Percentiles rank a stretch among this genome's conserved stretches.
These are phyloP conservation scores for Erythrobasidium yunnanense DNA, from an alignment of 768 basidiomycete species.

Conservation along the genomic window DNA sequence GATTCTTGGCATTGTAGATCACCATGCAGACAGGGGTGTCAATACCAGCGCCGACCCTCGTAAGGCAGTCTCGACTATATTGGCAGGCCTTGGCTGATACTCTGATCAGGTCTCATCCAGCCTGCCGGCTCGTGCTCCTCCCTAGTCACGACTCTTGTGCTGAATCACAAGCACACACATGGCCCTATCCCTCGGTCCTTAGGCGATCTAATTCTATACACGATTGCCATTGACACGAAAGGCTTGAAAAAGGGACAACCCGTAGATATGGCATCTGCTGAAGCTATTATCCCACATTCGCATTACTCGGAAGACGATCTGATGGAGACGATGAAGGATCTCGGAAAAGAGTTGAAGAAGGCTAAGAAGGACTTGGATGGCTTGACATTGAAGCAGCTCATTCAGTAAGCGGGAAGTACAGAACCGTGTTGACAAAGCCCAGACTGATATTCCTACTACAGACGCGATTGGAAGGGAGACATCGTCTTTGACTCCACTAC, in stretches of 20 bases:
- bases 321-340: conserved; percentile 14
- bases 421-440: background rate
- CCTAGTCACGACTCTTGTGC: conserved; percentile 14
- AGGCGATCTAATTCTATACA: conserved; percentile 20
- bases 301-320: conserved; percentile 24
- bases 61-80: background rate
- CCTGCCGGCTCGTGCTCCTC: conserved; percentile 16
- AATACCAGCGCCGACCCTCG: conserved; percentile 1
- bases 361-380: conserved; percentile 26
- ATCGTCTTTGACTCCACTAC: conserved; percentile 18
- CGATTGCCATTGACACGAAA: conserved; percentile 27
- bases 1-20: conserved; percentile 20
- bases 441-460: background rate
- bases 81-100: background rate
- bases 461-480: conserved; percentile 29
- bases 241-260: conserved; percentile 18
- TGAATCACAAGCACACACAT: background rate
- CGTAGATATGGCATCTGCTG: conserved; percentile 8
- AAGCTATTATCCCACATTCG: conserved; percentile 13
- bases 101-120: conserved; percentile 13
- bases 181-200: conserved; percentile 20
- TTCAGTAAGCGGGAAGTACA: conserved; percentile 6
- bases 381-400: conserved; percentile 16
- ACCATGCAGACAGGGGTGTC: conserved; percentile 7
- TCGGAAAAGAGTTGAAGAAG: conserved; percentile 26